Percentiles rank a stretch among this genome's conserved stretches.
Evolutionary conservation across 257 asterid species (phyloP).

Genomic region (Nicotiana attenuata): DNA sequence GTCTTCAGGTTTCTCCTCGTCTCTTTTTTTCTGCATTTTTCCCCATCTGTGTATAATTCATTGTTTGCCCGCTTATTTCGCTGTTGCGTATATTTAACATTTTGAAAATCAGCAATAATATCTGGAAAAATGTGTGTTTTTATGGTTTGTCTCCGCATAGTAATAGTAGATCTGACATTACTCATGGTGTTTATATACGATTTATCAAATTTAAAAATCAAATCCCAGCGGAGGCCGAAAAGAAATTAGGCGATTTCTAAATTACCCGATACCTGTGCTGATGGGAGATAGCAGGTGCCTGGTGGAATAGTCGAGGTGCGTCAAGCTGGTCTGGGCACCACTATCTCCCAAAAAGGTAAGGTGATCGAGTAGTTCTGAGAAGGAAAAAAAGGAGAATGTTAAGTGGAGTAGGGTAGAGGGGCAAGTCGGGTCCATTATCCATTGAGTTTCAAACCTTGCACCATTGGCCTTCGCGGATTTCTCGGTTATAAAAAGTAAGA

Average conservation of each 20-base stretch:
- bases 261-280: too few species aligned
- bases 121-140: background rate
- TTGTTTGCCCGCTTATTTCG: background rate
- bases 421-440: background rate
- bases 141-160: background rate
- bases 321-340: too few species aligned
- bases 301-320: too few species aligned
- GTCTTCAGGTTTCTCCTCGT: conserved; percentile 61
- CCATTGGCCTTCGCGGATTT: background rate
- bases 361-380: background rate
- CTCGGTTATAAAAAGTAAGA: background rate
- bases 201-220: background rate
- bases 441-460: background rate
- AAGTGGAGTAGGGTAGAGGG: background rate
- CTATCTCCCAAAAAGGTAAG: background rate
- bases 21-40: background rate
- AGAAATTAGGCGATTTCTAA: too few species aligned
- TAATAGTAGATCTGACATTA: background rate
- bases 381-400: background rate
- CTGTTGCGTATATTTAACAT: background rate
- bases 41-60: background rate
- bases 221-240: too few species aligned
- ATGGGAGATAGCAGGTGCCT: too few species aligned
- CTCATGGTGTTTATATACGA: background rate
- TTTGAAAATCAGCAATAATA: background rate